phyloP scores from a whole-genome alignment of 306 rosid species.

The Sesbania bispinosa region DNA sequence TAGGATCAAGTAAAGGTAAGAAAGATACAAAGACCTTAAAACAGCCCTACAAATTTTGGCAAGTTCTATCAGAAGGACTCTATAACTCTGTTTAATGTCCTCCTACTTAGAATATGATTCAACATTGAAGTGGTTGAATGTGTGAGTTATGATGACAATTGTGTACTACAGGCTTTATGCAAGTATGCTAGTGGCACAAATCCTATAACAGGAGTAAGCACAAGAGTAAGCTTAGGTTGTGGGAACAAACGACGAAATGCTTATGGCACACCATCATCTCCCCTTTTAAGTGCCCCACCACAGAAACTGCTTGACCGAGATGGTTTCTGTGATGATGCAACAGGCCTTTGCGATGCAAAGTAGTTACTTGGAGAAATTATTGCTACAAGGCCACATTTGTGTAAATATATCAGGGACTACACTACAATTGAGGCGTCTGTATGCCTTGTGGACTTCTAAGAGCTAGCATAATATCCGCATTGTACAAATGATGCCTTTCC shows the following conservation, averaged over 20 bases:
- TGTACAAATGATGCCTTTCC: not conserved
- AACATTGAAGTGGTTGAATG: not conserved
- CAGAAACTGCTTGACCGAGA: constrained; percentile 60
- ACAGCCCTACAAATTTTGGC: not conserved
- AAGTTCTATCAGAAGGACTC: too few species aligned
- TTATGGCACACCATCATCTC: constrained; percentile 58
- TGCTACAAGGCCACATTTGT: not conserved
- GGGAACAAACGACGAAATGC: constrained; percentile 86
- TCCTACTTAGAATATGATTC: not conserved
- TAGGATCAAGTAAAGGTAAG: not conserved
- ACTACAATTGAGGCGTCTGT: constrained; percentile 17
- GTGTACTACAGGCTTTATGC: constrained; percentile 50
- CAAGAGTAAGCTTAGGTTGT: constrained; percentile 61
- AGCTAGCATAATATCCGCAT: not conserved
- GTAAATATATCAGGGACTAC: constrained; percentile 9
- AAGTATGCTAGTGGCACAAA: constrained; percentile 53
- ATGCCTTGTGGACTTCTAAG: constrained; percentile 10
- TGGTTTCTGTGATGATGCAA: constrained; percentile 46
- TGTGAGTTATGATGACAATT: not conserved
- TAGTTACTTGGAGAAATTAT: constrained; percentile 8
- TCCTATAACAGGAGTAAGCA: constrained; percentile 53
- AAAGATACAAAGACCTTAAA: not conserved
- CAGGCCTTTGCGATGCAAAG: constrained; percentile 76
- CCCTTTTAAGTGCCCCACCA: constrained; percentile 78
- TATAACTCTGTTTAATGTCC: too few species aligned